Percentiles rank a stretch among this genome's conserved stretches.
Evolutionary conservation across 768 basidiomycete genomes (phyloP).

Genomic region (Neoboletus brunneissimus): DNA sequence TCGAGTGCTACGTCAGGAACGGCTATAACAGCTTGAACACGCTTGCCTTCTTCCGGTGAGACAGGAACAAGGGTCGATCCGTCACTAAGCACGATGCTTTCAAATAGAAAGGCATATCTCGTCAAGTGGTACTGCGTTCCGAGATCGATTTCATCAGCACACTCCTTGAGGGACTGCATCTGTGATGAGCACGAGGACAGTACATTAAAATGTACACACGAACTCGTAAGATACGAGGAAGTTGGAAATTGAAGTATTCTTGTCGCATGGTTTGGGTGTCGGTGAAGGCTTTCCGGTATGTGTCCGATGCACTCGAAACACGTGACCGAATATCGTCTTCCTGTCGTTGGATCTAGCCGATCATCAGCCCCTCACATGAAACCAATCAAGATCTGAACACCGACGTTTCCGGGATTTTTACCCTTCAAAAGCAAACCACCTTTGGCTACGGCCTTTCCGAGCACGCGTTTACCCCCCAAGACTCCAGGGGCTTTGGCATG

Average conservation of each 20-base stretch:
- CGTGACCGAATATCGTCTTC: constrained; percentile 91
- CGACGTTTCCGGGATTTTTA: constrained; percentile 86
- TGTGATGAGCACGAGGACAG: constrained; percentile 8
- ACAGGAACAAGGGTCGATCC: constrained; percentile 81
- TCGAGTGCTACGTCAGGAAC: constrained; percentile 5
- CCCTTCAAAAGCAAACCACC: constrained; percentile 88
- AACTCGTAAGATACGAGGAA: constrained; percentile 90
- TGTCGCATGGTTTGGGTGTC: constrained; percentile 90
- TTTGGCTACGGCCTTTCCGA: constrained; percentile 90
- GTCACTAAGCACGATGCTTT: constrained; percentile 86
- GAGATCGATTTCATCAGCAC: constrained; percentile 92
- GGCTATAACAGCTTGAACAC: neutral
- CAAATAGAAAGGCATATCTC: constrained; percentile 91
- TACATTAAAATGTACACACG: constrained; percentile 30
- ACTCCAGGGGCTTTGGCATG: constrained; percentile 59
- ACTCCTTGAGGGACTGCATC: constrained; percentile 82
- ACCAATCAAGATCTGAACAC: constrained; percentile 7
- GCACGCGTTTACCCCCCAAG: constrained; percentile 70
- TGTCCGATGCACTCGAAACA: constrained; percentile 83
- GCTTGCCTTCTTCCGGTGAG: constrained; percentile 62
- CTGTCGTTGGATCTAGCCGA: constrained; percentile 73
- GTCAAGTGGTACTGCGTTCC: constrained; percentile 98
- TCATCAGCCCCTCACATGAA: constrained; percentile 4
- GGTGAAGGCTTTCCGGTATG: constrained; percentile 84
- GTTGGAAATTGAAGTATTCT: constrained; percentile 97